These are phyloP conservation scores for Syzygium malaccense DNA, from an alignment of 441 rosid genomes.

Conservation along the genomic window DNA sequence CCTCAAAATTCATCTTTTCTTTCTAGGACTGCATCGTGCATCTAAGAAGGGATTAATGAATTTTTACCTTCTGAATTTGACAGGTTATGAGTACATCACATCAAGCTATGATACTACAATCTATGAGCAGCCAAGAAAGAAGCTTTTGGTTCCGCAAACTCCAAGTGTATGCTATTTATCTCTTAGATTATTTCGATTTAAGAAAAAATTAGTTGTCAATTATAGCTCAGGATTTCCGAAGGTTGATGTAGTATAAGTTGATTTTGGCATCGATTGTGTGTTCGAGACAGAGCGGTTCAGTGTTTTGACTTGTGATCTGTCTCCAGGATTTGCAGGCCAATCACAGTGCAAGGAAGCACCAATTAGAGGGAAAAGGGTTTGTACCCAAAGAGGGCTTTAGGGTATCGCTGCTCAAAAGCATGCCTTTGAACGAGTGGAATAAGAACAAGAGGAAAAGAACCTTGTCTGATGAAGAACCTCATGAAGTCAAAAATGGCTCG, in stretches of 20 bases:
- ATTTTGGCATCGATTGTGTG: neutral
- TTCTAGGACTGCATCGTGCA: neutral
- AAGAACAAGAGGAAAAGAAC: conserved; percentile 27
- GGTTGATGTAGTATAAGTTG: neutral
- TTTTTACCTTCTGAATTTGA: neutral
- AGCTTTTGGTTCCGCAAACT: conserved; percentile 8
- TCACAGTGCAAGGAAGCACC: conserved; percentile 12
- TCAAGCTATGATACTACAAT: conserved; percentile 6
- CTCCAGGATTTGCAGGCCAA: conserved; percentile 8
- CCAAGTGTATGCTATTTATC: conserved; percentile 3
- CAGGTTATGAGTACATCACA: conserved; percentile 19
- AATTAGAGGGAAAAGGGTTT: neutral
- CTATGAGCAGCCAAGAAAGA: conserved; percentile 14
- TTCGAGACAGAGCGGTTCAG: neutral
- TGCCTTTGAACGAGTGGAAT: conserved; percentile 11
- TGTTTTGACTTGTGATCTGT: neutral
- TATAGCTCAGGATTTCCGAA: neutral
- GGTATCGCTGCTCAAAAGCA: neutral
- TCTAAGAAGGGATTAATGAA: neutral
- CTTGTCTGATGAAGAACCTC: neutral
- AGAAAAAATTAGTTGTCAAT: neutral
- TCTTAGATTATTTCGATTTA: neutral
- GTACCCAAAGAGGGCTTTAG: neutral
- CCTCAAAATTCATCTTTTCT: neutral
- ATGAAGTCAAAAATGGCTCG: neutral